phyloP scores from a whole-genome alignment of 2,329 filamentous ascomycete species.

The Hypoxylon sp. region DNA sequence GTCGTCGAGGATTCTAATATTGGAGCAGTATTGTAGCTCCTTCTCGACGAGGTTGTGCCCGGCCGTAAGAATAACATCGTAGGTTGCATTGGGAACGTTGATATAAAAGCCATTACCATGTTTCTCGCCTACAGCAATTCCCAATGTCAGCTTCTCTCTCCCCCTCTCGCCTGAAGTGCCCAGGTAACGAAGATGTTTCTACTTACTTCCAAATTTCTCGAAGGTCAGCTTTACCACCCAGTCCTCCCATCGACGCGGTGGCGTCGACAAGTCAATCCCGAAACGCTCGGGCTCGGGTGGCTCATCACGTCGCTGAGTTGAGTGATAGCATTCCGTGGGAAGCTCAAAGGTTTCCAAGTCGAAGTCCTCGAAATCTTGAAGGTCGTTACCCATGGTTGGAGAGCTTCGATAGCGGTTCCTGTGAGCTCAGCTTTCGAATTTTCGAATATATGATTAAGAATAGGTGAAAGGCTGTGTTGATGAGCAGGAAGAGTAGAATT shows the following conservation, averaged over 20 bases:
- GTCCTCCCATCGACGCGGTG: conserved; percentile 27
- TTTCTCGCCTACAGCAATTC: conserved; percentile 15
- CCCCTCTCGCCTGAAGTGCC: background rate
- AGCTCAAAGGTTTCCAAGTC: conserved; percentile 5
- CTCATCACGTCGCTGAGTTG: conserved; percentile 6
- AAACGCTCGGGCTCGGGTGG: conserved; percentile 8
- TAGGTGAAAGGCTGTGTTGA: background rate
- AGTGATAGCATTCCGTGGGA: conserved; percentile 14
- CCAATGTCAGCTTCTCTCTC: conserved; percentile 3
- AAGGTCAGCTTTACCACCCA: conserved; percentile 38
- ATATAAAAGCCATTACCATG: conserved; percentile 38
- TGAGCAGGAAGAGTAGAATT: background rate
- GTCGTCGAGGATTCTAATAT: conserved; percentile 32
- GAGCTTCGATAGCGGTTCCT: background rate
- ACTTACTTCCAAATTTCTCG: conserved; percentile 37
- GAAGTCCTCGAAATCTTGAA: conserved; percentile 4
- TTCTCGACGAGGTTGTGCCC: conserved; percentile 40
- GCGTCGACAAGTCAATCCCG: conserved; percentile 22
- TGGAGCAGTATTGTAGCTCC: conserved; percentile 32
- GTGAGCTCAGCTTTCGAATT: background rate
- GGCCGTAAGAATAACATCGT: conserved; percentile 38
- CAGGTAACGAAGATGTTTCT: background rate
- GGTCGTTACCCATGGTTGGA: conserved; percentile 12
- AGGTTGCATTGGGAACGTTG: conserved; percentile 34
- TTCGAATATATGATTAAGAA: background rate